phyloP scores from a whole-genome alignment of 1,139 yeast genomes.

The Blastobotrys proliferans region DNA sequence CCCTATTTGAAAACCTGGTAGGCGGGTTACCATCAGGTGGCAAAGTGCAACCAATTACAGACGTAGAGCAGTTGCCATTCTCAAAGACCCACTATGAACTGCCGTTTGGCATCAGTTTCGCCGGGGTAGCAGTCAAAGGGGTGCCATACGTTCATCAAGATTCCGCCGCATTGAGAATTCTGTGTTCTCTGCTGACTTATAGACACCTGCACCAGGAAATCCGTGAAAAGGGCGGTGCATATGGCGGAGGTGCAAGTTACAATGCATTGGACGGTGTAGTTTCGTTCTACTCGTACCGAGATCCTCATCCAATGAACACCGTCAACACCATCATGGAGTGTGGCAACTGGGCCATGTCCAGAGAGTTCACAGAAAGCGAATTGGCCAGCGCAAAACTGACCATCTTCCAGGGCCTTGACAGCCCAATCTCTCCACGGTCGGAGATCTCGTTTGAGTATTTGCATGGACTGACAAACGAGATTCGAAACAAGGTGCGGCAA shows the following conservation, averaged over 20 bases:
- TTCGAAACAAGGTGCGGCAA: slow-evolving; percentile 78
- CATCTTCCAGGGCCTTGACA: slow-evolving; percentile 86
- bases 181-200: slow-evolving; percentile 76
- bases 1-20: slow-evolving; percentile 19
- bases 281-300: slow-evolving; percentile 85
- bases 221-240: slow-evolving; percentile 96
- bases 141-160: slow-evolving; percentile 65
- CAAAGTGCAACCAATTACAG: slow-evolving; percentile 11
- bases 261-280: slow-evolving; percentile 79
- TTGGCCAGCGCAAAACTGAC: slow-evolving; percentile 86
- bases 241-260: slow-evolving; percentile 90
- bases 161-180: slow-evolving; percentile 79
- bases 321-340: slow-evolving; percentile 57
- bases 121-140: slow-evolving; percentile 67
- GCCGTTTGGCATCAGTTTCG: slow-evolving; percentile 87
- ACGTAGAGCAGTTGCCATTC: slow-evolving; percentile 16
- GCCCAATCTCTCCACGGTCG: slow-evolving; percentile 76
- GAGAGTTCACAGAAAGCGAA: slow-evolving; percentile 53
- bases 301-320: slow-evolving; percentile 79
- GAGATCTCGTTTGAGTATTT: slow-evolving; percentile 70
- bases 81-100: slow-evolving; percentile 53
- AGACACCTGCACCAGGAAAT: slow-evolving; percentile 84
- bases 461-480: slow-evolving; percentile 69
- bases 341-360: slow-evolving; percentile 51
- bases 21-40: slow-evolving; percentile 8